Base-by-base conservation (phyloP, 2,329 filamentous ascomycete species). In the Penicillium sp. region DNA sequence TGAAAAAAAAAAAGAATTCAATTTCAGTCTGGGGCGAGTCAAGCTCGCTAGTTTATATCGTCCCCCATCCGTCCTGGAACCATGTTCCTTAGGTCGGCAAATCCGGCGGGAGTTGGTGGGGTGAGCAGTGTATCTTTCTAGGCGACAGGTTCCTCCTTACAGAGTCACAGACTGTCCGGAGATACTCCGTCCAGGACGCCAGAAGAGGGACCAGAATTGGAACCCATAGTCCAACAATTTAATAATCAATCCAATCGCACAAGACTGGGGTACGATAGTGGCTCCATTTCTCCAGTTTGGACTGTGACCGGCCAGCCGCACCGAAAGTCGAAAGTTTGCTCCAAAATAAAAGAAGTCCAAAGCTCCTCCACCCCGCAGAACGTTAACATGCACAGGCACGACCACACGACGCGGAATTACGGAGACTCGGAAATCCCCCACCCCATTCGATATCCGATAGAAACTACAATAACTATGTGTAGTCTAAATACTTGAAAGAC, bases 341-440 rank as follows among this genome's bases (percentile, higher is more conserved):
- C 43, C 3, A 16, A 40, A n/a, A n/a, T n/a, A 5, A 7, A n/a
- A 19, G 19, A 2, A 10, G 9, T 14, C n/a, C 24, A 40, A 19
- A 47, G 52, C 44, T 49, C 19, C 22, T 39, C 37, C 37, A 54
- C 60, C 60, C 60, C 60, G 60, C 60, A 60, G 36, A 27, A 18
- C 22, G 18, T 2, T 4, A 16, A 27, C 14, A 9, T n/a, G n/a
- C n/a, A n/a, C n/a, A n/a, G n/a, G n/a, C n/a, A n/a, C n/a, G n/a
- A n/a, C n/a, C n/a, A 11, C 7, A 16, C 13, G 14, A 24, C 54
- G 27, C 60, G 55, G 60, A 60, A 63, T 63, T 63, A 63, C 55
- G 56, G 41, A 27, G 27, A 16, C 14, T 41, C 55, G 55, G 53
- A 31, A 53, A 50, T 37, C 43, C 50, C 55, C 55, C 55, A 19